Evolutionary conservation across 1,139 yeast genomes (phyloP).

Genomic region (Saccharomyces hybrid): DNA sequence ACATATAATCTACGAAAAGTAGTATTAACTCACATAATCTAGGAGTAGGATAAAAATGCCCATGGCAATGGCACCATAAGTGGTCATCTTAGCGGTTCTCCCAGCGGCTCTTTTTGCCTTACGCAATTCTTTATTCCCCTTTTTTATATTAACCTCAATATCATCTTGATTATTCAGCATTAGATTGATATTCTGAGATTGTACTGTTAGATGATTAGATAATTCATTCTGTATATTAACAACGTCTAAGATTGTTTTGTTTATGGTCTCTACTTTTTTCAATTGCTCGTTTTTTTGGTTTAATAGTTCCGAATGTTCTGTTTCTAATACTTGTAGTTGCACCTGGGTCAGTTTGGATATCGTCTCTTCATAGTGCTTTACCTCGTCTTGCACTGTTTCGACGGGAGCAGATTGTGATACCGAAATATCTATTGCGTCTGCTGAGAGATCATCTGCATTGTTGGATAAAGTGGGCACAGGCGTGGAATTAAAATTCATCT

Average conservation of each 20-base stretch:
- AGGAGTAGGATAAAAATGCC: conserved; percentile 58
- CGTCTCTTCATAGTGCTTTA: conserved; percentile 29
- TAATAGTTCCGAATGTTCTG: conserved; percentile 65
- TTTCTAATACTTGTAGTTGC: conserved; percentile 60
- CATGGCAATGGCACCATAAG: conserved; percentile 51
- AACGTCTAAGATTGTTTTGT: conserved; percentile 71
- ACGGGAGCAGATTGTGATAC: conserved; percentile 23
- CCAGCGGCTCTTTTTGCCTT: conserved; percentile 69
- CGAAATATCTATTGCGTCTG: conserved; percentile 11
- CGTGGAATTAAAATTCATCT: conserved; percentile 19
- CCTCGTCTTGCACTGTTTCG: conserved; percentile 30
- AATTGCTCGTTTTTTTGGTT: conserved; percentile 58
- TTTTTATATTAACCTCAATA: conserved; percentile 57
- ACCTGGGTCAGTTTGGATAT: conserved; percentile 42
- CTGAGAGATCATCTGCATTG: neutral
- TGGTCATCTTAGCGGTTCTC: conserved; percentile 59
- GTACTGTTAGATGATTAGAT: conserved; percentile 65
- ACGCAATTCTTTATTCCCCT: conserved; percentile 68
- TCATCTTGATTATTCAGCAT: conserved; percentile 66
- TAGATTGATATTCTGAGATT: conserved; percentile 62
- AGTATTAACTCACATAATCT: conserved; percentile 38
- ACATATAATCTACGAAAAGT: neutral
- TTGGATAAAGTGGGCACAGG: neutral
- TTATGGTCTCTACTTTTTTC: conserved; percentile 61
- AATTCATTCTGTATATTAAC: conserved; percentile 73